Percentiles rank a stretch among this genome's conserved stretches.
phyloP scores from a whole-genome alignment of 768 basidiomycete genomes.

The Termitomyces sp. region DNA sequence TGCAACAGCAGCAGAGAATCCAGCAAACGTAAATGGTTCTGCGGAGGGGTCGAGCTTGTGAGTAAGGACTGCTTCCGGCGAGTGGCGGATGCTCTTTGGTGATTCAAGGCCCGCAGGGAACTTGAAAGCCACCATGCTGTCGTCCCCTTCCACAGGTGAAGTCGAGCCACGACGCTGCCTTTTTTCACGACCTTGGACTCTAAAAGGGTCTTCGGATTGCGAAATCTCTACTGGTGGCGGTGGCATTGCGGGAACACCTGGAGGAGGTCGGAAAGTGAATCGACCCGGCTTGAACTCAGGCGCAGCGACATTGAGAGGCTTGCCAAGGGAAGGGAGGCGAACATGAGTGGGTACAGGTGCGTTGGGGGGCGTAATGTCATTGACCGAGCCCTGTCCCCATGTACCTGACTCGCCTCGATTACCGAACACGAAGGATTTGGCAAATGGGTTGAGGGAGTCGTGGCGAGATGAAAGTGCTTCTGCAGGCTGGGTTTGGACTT shows the following conservation, averaged over 20 bases:
- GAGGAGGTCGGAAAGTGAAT: constrained; percentile 75
- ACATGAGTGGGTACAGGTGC: constrained; percentile 31
- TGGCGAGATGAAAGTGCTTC: constrained; percentile 19
- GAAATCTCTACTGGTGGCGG: constrained; percentile 21
- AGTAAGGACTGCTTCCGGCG: constrained; percentile 17
- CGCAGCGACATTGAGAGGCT: constrained; percentile 74
- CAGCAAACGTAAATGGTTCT: constrained; percentile 65
- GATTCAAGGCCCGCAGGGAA: constrained; percentile 59
- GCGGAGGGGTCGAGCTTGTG: constrained; percentile 37
- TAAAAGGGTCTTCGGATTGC: constrained; percentile 27
- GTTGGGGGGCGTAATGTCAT: constrained; percentile 25
- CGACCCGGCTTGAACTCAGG: constrained; percentile 74
- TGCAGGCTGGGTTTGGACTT: constrained; percentile 19
- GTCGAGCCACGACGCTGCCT: constrained; percentile 56
- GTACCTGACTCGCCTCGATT: constrained; percentile 25
- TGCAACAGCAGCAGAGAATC: constrained; percentile 44
- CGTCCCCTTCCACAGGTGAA: constrained; percentile 44
- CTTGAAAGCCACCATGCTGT: constrained; percentile 70
- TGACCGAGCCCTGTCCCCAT: constrained; percentile 28
- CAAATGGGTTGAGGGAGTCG: constrained; percentile 66
- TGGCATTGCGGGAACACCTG: constrained; percentile 58
- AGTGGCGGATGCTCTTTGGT: constrained; percentile 41
- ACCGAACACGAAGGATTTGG: constrained; percentile 84
- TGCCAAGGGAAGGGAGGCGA: constrained; percentile 48
- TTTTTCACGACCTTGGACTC: constrained; percentile 76